phyloP scores from a whole-genome alignment of 1,284 basidiomycete genomes.

The Phellinidium pouzarii region DNA sequence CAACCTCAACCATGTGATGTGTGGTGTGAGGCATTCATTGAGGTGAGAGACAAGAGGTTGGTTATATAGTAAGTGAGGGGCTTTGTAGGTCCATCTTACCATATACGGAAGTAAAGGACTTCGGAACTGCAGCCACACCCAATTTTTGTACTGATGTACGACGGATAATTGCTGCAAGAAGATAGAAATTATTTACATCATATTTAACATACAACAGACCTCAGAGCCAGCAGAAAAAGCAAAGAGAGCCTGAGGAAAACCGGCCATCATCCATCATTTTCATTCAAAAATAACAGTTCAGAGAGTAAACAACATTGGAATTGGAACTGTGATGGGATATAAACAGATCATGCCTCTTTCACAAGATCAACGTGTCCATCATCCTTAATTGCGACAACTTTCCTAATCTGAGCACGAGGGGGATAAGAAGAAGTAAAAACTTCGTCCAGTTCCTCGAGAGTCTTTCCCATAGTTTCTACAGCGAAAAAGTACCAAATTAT shows the following conservation, averaged over 20 bases:
- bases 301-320: background rate
- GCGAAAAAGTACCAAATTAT: constrained; percentile 29
- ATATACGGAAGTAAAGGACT: too few relatives aligned
- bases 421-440: constrained; percentile 32
- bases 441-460: constrained; percentile 31
- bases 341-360: background rate
- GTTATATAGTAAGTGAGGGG: too few relatives aligned
- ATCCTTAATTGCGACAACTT: constrained; percentile 22
- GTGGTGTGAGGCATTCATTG: background rate
- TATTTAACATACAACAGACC: too few relatives aligned
- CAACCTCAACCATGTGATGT: constrained; percentile 14
- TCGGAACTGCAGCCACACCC: too few relatives aligned
- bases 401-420: constrained; percentile 27
- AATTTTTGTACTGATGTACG: too few relatives aligned
- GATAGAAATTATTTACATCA: too few relatives aligned
- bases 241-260: too few relatives aligned
- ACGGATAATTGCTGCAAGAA: too few relatives aligned
- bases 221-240: too few relatives aligned
- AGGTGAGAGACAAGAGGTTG: background rate
- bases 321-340: background rate
- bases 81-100: too few relatives aligned
- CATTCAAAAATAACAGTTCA: too few relatives aligned
- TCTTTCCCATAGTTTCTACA: constrained; percentile 30
- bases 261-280: too few relatives aligned
- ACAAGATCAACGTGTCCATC: constrained; percentile 19